Base-by-base conservation (phyloP, 805 yeast species). In the Cyberlindnera sargentensis region DNA sequence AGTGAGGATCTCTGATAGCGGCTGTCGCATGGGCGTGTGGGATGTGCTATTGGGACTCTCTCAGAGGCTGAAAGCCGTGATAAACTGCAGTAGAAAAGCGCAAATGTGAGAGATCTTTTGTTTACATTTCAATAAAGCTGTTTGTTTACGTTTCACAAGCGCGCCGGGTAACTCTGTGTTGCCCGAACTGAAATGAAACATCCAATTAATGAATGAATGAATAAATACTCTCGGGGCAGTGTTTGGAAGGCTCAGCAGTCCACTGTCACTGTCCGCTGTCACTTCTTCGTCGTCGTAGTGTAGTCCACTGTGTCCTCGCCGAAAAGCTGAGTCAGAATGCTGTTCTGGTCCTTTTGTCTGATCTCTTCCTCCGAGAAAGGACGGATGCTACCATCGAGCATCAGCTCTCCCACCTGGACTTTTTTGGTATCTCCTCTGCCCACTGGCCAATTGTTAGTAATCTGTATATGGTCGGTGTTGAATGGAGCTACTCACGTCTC, bases 271-370 rank as follows among this genome's bases (percentile, higher is more conserved):
- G n/a, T n/a, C 6, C 26, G 2, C 11, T 30, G 34, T 32, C 42
- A 30, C 36, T 47, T 48, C 38, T 45, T 44, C 3, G 42, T 48
- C 38, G 44, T 44, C 3, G 42, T n/a, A 29, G 28, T 42, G 40
- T 55, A 55, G 28, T 55, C 51, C n/a, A 55, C 56, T 27, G 45
- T 55, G 42, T 55, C 60, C 30, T 47, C 44, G 1, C 60, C 60
- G 33, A 55, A 55, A 20, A 54, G 24, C 44, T 25, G 36, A 1
- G 58, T 52, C 34, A 53, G 47, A 8, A 45, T 34, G 35, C 57
- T 47, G 7, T 40, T 40, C 34, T 52, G 50, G 34, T 55, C 60
- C 25, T 37, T 49, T 32, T 48, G 42, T 38, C 48, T 53, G 24
- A 54, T 49, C 40, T 55, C 60, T 15, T 51, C 45, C 20, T 47